Evolutionary conservation across 2,329 filamentous ascomycete genomes (phyloP).

Genomic region (Aureobasidium subglaciale): DNA sequence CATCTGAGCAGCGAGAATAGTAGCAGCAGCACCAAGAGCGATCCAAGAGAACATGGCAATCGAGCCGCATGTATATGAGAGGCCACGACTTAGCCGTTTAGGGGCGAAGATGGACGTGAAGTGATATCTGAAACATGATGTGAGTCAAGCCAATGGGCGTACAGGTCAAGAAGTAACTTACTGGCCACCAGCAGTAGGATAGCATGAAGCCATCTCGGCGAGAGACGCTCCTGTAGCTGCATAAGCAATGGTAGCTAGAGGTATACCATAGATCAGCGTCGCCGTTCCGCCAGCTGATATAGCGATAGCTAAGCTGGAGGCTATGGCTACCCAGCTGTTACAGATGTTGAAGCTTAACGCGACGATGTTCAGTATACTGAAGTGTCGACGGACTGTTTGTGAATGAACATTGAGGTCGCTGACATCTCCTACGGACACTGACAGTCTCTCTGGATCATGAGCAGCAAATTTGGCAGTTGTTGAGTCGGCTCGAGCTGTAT

Average conservation of each 20-base stretch:
- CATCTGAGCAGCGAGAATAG: conserved; percentile 18
- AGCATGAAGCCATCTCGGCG: conserved; percentile 17
- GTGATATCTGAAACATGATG: not conserved
- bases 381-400: conserved; percentile 50
- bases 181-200: conserved; percentile 16
- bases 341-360: conserved; percentile 47
- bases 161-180: not conserved
- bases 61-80: conserved; percentile 1
- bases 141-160: not conserved
- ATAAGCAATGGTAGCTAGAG: conserved; percentile 16
- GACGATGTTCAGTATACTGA: conserved; percentile 50
- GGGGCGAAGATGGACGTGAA: conserved; percentile 9
- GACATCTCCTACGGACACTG: not conserved
- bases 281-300: conserved; percentile 33
- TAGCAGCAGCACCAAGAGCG: conserved; percentile 20
- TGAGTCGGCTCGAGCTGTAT: not conserved
- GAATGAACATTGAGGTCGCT: not conserved
- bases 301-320: conserved; percentile 49
- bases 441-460: not conserved
- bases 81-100: not conserved
- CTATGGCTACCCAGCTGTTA: conserved; percentile 55
- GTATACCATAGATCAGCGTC: conserved; percentile 19
- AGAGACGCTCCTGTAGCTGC: conserved; percentile 19
- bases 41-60: conserved; percentile 15
- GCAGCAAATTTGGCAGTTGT: not conserved